Evolutionary conservation across 306 rosid genomes (phyloP).

Genomic region (Malus asiatica): DNA sequence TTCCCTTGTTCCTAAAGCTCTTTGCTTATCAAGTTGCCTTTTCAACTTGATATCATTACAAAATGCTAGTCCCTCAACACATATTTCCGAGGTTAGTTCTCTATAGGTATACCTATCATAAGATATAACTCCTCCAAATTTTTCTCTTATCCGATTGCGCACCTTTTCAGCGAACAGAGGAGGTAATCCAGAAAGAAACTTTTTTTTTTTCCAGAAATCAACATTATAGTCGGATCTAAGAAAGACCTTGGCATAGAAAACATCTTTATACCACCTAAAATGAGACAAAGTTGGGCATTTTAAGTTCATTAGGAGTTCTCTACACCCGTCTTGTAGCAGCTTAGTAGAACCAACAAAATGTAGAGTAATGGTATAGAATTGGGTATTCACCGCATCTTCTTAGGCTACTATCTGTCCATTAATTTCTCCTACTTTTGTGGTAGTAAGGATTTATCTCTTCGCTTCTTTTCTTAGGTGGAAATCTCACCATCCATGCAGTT

Average conservation of each 20-base stretch:
- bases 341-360: not conserved
- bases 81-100: not conserved
- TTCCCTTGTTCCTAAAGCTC: too few species aligned
- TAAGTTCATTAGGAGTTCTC: not conserved
- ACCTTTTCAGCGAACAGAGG: too few species aligned
- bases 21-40: not conserved
- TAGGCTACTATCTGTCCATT: not conserved
- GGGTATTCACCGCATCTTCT: not conserved
- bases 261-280: not conserved
- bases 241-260: not conserved
- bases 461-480: too few species aligned
- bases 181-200: not conserved
- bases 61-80: not conserved
- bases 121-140: not conserved
- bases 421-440: not conserved
- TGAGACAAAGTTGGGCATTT: not conserved
- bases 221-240: not conserved
- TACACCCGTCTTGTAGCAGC: not conserved
- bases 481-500: too few species aligned
- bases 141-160: fast-evolving
- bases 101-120: too few species aligned
- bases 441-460: too few species aligned
- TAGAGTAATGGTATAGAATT: not conserved
- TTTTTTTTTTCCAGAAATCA: too few species aligned
- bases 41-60: too few species aligned